Evolutionary conservation across 2,329 filamentous ascomycete genomes (phyloP).

Genomic region (Cordyceps cicadae): DNA sequence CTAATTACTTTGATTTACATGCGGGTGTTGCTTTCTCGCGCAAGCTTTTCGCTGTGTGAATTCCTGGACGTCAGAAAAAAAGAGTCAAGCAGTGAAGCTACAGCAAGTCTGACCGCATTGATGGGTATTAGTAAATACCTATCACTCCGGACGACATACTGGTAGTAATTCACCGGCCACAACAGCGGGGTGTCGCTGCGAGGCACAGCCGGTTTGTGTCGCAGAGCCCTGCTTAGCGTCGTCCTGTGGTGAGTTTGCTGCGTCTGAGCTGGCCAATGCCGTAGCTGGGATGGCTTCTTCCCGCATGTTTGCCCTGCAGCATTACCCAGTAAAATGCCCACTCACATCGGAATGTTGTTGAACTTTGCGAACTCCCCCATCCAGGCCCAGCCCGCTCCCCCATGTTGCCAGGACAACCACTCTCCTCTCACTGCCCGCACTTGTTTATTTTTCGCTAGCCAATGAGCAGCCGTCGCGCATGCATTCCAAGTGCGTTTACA

Average conservation of each 20-base stretch:
- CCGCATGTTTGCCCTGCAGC: not conserved
- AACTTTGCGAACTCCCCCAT: not conserved
- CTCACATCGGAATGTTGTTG: not conserved
- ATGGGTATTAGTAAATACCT: too few species aligned
- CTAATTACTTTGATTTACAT: too few species aligned
- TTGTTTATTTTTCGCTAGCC: conserved; percentile 26
- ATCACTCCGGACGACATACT: too few species aligned
- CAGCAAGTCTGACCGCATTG: too few species aligned
- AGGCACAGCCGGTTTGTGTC: not conserved
- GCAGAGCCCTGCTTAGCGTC: not conserved
- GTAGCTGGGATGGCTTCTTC: not conserved
- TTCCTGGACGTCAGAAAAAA: too few species aligned
- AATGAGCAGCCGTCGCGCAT: conserved; percentile 19
- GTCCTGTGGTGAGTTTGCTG: not conserved
- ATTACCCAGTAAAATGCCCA: not conserved
- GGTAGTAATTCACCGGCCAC: not conserved
- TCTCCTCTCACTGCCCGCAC: conserved; percentile 11
- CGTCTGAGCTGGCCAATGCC: conserved; percentile 8
- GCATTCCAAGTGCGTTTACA: conserved; percentile 11
- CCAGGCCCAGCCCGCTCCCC: not conserved
- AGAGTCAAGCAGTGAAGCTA: too few species aligned
- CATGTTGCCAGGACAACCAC: conserved; percentile 23
- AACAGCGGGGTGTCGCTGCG: conserved; percentile 6
- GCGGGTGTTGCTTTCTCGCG: too few species aligned
- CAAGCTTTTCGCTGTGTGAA: too few species aligned